Evolutionary conservation across 305 asterid genomes (phyloP).

Genomic region (Plantago coronopus): DNA sequence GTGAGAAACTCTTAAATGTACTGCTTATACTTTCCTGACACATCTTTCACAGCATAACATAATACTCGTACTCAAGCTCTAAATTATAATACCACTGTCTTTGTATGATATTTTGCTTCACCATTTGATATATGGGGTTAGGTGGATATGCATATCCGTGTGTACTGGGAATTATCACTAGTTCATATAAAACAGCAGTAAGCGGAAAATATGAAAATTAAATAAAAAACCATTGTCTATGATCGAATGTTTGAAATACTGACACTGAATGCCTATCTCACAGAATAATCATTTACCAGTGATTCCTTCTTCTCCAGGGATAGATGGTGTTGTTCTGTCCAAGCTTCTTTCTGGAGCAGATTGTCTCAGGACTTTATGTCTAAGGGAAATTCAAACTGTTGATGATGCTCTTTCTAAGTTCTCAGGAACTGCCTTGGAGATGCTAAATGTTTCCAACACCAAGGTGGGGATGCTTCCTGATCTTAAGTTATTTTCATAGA

Average conservation of each 20-base stretch:
- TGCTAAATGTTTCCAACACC: constrained; percentile 80
- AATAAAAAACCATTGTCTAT: neutral
- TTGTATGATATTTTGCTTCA: constrained; percentile 9
- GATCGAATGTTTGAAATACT: no score
- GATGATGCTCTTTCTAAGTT: constrained; percentile 54
- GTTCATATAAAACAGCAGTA: no score
- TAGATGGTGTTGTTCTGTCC: constrained; percentile 39
- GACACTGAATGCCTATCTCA: no score
- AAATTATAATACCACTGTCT: neutral
- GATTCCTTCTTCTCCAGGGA: constrained; percentile 42
- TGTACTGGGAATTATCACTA: no score
- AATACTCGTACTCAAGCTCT: neutral
- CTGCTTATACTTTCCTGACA: no score
- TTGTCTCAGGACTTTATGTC: constrained; percentile 56
- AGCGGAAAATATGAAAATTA: no score
- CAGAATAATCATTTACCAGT: constrained; percentile 14
- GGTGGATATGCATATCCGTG: constrained; percentile 10
- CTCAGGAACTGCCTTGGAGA: constrained; percentile 67
- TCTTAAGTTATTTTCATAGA: constrained; percentile 9
- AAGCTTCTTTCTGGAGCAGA: constrained; percentile 56
- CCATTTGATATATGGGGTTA: constrained; percentile 2
- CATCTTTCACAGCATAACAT: constrained; percentile 6
- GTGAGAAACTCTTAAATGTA: no score
- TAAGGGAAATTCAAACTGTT: constrained; percentile 58
- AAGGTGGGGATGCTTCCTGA: constrained; percentile 40